Evolutionary conservation across 2,329 filamentous ascomycete species (phyloP), one percentile per base, ranked within the genome.

Genomic region (Hypomyces rosellus): DNA sequence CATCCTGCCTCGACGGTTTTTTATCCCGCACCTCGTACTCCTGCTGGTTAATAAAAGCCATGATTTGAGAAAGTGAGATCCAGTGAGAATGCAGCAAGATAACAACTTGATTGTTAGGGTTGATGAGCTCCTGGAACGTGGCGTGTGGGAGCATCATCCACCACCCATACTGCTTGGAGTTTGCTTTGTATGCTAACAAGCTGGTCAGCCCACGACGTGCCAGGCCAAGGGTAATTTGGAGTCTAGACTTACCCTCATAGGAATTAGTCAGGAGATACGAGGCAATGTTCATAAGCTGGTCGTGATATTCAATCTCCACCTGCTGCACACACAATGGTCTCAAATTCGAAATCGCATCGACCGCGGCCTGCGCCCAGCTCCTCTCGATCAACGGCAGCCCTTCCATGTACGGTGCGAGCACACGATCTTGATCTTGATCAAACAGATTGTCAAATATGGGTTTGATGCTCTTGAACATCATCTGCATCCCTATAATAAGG

Each of bases 61-160:
- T 79, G 59, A 80, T 73, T 63, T 77, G 73, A 58, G 77, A 74
- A 41, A 81, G 57, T 7, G 74, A 69, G 45, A 80, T 72, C 76
- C 78, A 81, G 63, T 81, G 77, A 46, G 76, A 57, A 34, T 73
- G 73, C 39, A 81, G 65, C 30, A 81, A 63, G 38, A 74, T 49
- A 51, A 73, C 70, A 14, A 70, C 65, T 58, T 75, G 75, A 58
- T 73, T 74, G 25, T 58, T 55, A 25, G 71, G 64, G 59, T 78
- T 71, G 55, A 80, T 69, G 47, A 81, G 62, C 45, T 67, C 65
- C 54, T 75, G 71, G 61, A 81, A 81, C 44, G 71, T 65, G 34
- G 69, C 67, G 55, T 81, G 77, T 8, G 76, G 73, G 7, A 81
- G 68, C 61, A 76, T 69, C 69, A 80, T 80, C 77, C 77, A 81